Base-by-base conservation (phyloP, 1,284 basidiomycete genomes). In the Ganoderma lucidum region DNA sequence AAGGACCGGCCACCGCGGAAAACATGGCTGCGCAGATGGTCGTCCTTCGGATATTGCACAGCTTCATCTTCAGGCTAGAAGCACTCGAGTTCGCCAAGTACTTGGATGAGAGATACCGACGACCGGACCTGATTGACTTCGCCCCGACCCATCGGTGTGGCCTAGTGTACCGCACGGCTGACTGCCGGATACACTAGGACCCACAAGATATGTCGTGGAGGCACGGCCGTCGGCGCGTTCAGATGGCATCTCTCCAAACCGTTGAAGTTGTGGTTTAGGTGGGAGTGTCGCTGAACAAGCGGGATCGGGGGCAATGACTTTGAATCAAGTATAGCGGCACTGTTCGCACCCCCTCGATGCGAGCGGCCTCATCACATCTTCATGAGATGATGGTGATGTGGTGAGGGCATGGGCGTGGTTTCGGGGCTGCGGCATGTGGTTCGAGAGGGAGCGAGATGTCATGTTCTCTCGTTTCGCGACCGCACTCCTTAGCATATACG, bases 321-420 rank as follows among this genome's bases (percentile, higher is more conserved):
- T 30, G 53, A 35, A 35, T 56, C 30, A 35, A 8, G 48, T 14
- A 28, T 12, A 9, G 51, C 30, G 15, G 30, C 30, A 30, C 15
- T 35, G 30, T 19, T 30, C 12, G 30, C 6, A 19, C 53, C 15
- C 6, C 53, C 8, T 32, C 53, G 8, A 30, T 10, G 2, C 9
- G 28, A 35, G 17, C 53, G 53, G 14, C 53, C 53, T 56, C 17
- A 32, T 35, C 53, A 17, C 53, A 56, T 56, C 53, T 35, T 56
- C 5, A 32, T 8, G 30, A 5, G 32, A 23, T 32, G 14, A 6
- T 32, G 30, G 30, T 17, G 17, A 15, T 17, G 14, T 32, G 53
- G 9, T 56, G 53, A 56, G 53, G 23, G 53, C 53, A 56, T 56
- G 53, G 30, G 53, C 53, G 53, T 15, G 32, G 30, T 56, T 14